Evolutionary conservation across 2,329 filamentous ascomycete genomes (phyloP), one percentile per base, ranked within the genome.

Genomic region (Pseudocercospora cruenta): DNA sequence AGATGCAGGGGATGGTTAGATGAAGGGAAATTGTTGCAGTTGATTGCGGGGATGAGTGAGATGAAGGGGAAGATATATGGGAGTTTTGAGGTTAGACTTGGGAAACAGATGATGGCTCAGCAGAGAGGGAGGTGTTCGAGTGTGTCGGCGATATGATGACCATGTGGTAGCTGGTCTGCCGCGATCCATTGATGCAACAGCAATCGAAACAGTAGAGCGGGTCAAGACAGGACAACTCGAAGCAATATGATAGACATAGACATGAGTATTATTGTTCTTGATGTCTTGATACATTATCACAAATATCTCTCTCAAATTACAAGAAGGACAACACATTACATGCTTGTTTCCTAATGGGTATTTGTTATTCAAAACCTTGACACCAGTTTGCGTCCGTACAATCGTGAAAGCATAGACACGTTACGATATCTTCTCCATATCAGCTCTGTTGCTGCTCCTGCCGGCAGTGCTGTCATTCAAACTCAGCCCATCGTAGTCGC

Each of bases 351-450:
- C 31, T 24, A n/a, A 22, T 21, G 54, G 54, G 54, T 39, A 39
- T 58, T 58, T 21, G 26, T 36, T n/a, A 58, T 55, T 39, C 36
- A 39, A 39, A 39, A 39, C 36, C 31, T 19, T 39, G 51, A 54
- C 51, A 54, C 51, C 51, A 58, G 9, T 36, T 39, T 39, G 54
- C 26, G 54, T 58, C 28, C 54, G 54, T 58, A 58, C 54, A 58
- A 33, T 58, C 54, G 54, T 58, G 54, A 58, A 58, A 58, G 54
- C 54, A 58, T 58, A 58, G 31, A 58, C 54, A 39, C 54, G 54
- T 58, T 39, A 39, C 54, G n/a, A 58, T 7, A 39, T 58, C 54
- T 58, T 58, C 31, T 58, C 54, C 54, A 31, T 58, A 33, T 58
- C 54, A 58, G 54, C 54, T 58, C 54, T 58, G 54, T 33, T 58